Evolutionary conservation across 345 rosid species (phyloP), one percentile per base, ranked within the genome.

Genomic region (Geranium brycei): DNA sequence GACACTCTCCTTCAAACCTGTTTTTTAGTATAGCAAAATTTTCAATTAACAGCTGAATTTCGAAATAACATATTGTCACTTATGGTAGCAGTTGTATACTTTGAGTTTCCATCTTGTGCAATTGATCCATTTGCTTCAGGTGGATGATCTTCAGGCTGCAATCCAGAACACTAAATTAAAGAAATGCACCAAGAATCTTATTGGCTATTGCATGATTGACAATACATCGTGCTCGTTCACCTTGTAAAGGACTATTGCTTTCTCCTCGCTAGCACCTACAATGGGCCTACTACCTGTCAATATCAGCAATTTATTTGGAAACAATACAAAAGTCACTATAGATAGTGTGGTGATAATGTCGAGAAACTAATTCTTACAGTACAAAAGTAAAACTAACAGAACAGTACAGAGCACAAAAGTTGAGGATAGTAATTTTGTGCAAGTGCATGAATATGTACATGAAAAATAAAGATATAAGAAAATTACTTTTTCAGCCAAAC

Each of bases 171-270:
- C 58, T 0, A 64, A 51, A 59, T 67, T 61, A 64, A 62, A 58
- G 51, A 64, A 62, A 65, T 56, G n/a, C 47, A 60, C 57, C 63
- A 68, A 16, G 57, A 63, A 51, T 7, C 12, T 13, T 12, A 16
- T 13, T 19, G 18, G 28, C 28, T 23, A 23, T 35, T 1, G 41
- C 10, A 4, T 35, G 41, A 35, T 35, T 51, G 65, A 65, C 55
- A 59, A 17, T 41, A 61, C 41, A 62, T 58, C 31, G 59, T 11
- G 63, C 7, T 60, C 51, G 63, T 74, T 75, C 62, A 93, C 99
- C 76, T 81, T 75, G 76, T 85, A 93, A 69, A 93, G 85, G 68
- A 90, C 91, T 68, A 93, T 85, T 65, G 99, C 97, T 80, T 84
- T 93, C 79, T 89, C 93, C 66, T 88, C 95, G 12, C 59, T 77